These are phyloP conservation scores for Plasmodium chabaudi DNA, from an alignment of 169 alveolate genomes.

Conservation along the genomic window DNA sequence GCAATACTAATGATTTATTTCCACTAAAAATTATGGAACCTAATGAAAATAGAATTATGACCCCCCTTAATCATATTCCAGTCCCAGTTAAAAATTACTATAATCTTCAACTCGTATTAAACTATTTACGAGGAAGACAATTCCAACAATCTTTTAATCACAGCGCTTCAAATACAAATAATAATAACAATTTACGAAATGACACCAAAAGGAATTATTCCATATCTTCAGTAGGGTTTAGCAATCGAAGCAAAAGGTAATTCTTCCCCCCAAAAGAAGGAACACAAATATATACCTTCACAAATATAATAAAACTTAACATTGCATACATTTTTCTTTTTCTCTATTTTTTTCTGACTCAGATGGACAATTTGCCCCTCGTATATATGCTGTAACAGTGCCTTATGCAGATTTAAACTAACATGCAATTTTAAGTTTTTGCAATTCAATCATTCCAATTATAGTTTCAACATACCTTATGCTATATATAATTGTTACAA, in stretches of 20 bases:
- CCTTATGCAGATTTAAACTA: constrained; percentile 56
- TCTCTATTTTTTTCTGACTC: neutral
- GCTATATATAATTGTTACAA: constrained; percentile 64
- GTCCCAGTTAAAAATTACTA: constrained; percentile 39
- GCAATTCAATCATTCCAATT: constrained; percentile 47
- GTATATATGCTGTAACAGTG: constrained; percentile 67
- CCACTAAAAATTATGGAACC: constrained; percentile 6
- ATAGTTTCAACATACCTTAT: constrained; percentile 52
- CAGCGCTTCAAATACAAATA: neutral
- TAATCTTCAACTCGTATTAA: constrained; percentile 45
- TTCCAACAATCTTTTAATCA: constrained; percentile 27
- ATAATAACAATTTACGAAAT: neutral
- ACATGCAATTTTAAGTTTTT: constrained; percentile 68
- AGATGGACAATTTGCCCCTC: constrained; percentile 77
- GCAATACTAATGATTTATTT: constrained; percentile 5
- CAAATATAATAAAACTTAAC: too few species aligned
- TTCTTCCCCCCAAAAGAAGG: neutral
- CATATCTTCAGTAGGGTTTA: constrained; percentile 70
- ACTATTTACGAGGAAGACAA: constrained; percentile 24
- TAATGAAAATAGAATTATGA: constrained; percentile 17
- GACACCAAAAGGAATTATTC: constrained; percentile 36
- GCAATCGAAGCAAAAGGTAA: constrained; percentile 74
- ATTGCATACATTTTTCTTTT: too few species aligned
- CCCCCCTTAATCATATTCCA: neutral
- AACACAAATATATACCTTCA: too few species aligned